Evolutionary conservation across 805 yeast genomes (phyloP).

Genomic region (Pichia thaimueangensis): DNA sequence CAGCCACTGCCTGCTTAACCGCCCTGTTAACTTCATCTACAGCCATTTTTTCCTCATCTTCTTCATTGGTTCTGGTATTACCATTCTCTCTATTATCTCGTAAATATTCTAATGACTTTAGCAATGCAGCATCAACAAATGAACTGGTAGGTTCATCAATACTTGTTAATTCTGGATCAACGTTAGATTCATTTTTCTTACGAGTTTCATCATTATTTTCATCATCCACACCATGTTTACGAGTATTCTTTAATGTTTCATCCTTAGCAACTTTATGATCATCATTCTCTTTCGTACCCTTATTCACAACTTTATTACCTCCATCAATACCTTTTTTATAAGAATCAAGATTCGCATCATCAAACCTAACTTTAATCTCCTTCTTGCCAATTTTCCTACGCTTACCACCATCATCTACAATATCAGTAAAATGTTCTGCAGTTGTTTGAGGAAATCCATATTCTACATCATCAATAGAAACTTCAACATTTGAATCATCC

Average conservation of each 20-base stretch:
- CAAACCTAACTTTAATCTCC: background rate
- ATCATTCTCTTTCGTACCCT: too few relatives aligned
- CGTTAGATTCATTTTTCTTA: slow-evolving; percentile 26
- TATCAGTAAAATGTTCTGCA: slow-evolving; percentile 11
- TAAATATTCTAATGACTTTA: slow-evolving; percentile 29
- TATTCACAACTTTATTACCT: too few relatives aligned
- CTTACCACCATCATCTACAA: slow-evolving; percentile 3
- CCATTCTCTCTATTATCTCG: slow-evolving; percentile 9
- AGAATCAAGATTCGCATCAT: too few relatives aligned
- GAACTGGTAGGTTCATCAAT: slow-evolving; percentile 35
- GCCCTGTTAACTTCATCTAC: slow-evolving; percentile 24
- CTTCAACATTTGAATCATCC: slow-evolving; percentile 12
- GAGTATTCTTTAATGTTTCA: too few relatives aligned
- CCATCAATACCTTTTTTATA: too few relatives aligned
- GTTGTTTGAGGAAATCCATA: slow-evolving; percentile 12
- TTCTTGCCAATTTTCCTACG: background rate
- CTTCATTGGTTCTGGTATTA: slow-evolving; percentile 11
- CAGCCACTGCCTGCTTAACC: slow-evolving; percentile 11
- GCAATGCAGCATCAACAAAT: slow-evolving; percentile 61
- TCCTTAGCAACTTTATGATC: background rate
- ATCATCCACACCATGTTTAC: background rate
- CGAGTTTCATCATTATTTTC: background rate
- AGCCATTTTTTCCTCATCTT: slow-evolving; percentile 28
- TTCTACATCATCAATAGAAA: slow-evolving; percentile 9
- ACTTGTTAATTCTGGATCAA: slow-evolving; percentile 54